A percentile compares a stretch with the other conserved stretches of the same genome.
Evolutionary conservation across 768 basidiomycete species (phyloP).

Genomic region (Boletales sp.): DNA sequence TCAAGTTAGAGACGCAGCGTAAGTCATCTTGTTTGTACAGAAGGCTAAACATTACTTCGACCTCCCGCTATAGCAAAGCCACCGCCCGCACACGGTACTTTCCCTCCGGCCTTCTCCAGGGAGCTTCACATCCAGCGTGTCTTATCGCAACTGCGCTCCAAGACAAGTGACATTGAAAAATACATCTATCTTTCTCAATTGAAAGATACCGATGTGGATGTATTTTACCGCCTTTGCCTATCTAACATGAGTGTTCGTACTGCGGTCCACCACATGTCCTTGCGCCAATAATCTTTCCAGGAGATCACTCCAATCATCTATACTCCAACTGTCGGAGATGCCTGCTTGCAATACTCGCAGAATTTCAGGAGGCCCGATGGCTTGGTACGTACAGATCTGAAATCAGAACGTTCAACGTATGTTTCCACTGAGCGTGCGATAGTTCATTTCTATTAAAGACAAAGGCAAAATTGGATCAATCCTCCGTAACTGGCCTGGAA

Average conservation of each 20-base stretch:
- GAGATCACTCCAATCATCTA: constrained; percentile 79
- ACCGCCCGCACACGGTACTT: constrained; percentile 49
- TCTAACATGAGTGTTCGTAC: constrained; percentile 48
- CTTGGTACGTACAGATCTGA: constrained; percentile 40
- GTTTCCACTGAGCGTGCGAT: constrained; percentile 13
- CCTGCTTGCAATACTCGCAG: constrained; percentile 79
- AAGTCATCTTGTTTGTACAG: constrained; percentile 2
- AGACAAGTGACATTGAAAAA: constrained; percentile 73
- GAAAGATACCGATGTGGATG: constrained; percentile 64
- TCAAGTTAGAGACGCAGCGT: constrained; percentile 60
- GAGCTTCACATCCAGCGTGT: constrained; percentile 55
- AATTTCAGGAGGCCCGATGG: constrained; percentile 77
- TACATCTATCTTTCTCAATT: constrained; percentile 81
- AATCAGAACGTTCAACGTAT: neutral
- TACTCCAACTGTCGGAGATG: constrained; percentile 91
- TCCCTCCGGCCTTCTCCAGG: constrained; percentile 56
- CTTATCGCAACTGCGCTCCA: constrained; percentile 69
- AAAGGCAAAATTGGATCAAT: constrained; percentile 74
- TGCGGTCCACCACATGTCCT: neutral
- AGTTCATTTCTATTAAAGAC: constrained; percentile 81
- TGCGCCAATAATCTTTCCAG: constrained; percentile 19
- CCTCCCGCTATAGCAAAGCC: constrained; percentile 34
- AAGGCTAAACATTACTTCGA: constrained; percentile 1
- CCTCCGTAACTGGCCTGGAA: constrained; percentile 66
- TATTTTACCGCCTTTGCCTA: constrained; percentile 78